Conservation (phyloP, 2,329 filamentous ascomycete genomes). For the Pleurostoma richardsiae region DNA sequence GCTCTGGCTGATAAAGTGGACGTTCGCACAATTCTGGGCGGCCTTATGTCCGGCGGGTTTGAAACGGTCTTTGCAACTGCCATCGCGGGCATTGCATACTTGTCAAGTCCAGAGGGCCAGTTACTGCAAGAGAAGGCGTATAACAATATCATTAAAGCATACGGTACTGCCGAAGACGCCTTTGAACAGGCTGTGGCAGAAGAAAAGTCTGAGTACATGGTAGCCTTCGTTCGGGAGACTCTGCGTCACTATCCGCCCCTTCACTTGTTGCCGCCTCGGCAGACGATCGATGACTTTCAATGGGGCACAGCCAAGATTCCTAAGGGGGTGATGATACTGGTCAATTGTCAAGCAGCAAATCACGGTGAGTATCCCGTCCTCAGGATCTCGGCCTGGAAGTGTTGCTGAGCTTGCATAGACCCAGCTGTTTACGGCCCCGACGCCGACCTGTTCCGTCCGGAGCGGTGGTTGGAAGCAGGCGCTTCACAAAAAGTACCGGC, state of each 20-base stretch:
- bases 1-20: constrained; percentile 4
- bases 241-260: constrained; percentile 12
- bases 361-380: neutral
- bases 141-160: constrained; percentile 7
- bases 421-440: constrained; percentile 1
- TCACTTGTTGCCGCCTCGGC: constrained; percentile 3
- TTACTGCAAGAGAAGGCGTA: constrained; percentile 9
- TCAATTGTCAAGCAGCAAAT: constrained; percentile 1
- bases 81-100: constrained; percentile 12
- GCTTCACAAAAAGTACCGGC: constrained; percentile 7
- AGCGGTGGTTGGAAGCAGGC: constrained; percentile 4
- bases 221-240: constrained; percentile 10
- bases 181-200: constrained; percentile 4
- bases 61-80: constrained; percentile 14
- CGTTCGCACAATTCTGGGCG: constrained; percentile 13
- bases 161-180: neutral
- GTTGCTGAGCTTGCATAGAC: neutral
- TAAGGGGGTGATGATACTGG: constrained; percentile 4
- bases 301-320: constrained; percentile 1
- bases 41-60: constrained; percentile 16
- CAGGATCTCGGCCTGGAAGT: too few species aligned
- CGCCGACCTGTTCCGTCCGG: constrained; percentile 5
- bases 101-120: constrained; percentile 11
- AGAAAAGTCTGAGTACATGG: constrained; percentile 10
- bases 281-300: constrained; percentile 2